Evolutionary conservation across 208 protist genomes (phyloP), one percentile per base, ranked within the genome.

Genomic region (Leishmania turanica): DNA sequence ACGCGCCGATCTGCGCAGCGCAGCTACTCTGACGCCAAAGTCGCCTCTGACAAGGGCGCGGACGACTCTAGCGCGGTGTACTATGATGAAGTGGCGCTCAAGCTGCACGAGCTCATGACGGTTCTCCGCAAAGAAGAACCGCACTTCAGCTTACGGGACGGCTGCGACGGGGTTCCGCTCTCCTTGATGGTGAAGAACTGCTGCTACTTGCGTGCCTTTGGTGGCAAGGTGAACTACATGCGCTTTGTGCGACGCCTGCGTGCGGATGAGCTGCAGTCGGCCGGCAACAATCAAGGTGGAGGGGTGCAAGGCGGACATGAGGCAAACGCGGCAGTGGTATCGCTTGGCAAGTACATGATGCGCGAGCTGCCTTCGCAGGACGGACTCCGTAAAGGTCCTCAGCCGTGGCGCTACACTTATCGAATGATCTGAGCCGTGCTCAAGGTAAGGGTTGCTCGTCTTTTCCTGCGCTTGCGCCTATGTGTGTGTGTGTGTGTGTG

Each of bases 311-410:
- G 68, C 51, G 56, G 13, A 62, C 31, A 60, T 0, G 72, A 73
- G 34, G 27, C 0, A 7, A n/a, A 68, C 8, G 37, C 71, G 42
- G 53, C 66, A 1, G 68, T 88, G 3, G 76, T 94, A 0, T 90
- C 87, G 19, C 74, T 97, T 1, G 84, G 83, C 37, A 94, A 89
- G 86, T 97, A 97, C 82, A 97, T 96, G 79, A 96, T 97, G 92
- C 85, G 92, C 13, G 94, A 97, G 81, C 45, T 81, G 40, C 80
- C 92, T 27, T 89, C 94, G 56, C 89, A 92, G 69, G 94, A 97
- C 81, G 92, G 92, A 7, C 51, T 97, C 40, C 92, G 94, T 9
- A 87, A 93, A 68, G 94, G 94, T 0, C 94, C 94, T n/a, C 92
- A 96, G 79, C 91, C 91, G 11, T 96, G 92, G 91, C 78, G 91